Conservation (phyloP, 2,329 filamentous ascomycete genomes). For the Pseudocercospora eumusae region DNA sequence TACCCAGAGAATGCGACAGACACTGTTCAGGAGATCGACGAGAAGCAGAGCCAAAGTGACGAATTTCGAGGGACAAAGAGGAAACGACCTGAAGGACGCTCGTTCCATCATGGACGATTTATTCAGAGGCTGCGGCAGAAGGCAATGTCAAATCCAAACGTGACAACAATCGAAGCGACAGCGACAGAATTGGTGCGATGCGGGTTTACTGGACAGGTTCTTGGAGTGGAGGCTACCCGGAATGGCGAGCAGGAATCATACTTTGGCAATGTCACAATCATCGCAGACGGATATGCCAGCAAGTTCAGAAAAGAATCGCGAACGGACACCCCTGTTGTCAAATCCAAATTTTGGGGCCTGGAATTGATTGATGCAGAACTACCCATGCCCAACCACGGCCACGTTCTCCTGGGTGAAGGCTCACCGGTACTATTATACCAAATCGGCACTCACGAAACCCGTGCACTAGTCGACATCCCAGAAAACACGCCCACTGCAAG, state of each 20-base stretch:
- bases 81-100: constrained; percentile 68
- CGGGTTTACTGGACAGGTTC: constrained; percentile 67
- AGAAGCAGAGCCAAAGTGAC: constrained; percentile 37
- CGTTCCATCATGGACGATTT: constrained; percentile 94
- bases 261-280: constrained; percentile 84
- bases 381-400: constrained; percentile 73
- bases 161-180: constrained; percentile 88
- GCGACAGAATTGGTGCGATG: constrained; percentile 74
- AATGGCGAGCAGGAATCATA: constrained; percentile 68
- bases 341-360: constrained; percentile 88
- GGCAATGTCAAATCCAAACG: constrained; percentile 74
- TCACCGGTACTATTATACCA: constrained; percentile 90
- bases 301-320: constrained; percentile 85
- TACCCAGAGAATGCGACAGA: constrained; percentile 66
- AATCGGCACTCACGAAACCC: constrained; percentile 92
- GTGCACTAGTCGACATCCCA: constrained; percentile 85
- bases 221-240: constrained; percentile 79
- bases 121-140: constrained; percentile 77
- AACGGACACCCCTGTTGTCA: constrained; percentile 65
- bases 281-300: constrained; percentile 89
- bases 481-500: constrained; percentile 72
- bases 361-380: constrained; percentile 87
- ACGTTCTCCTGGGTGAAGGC: constrained; percentile 79
- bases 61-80: constrained; percentile 39
- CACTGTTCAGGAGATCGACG: constrained; percentile 38